These are phyloP conservation scores for Colletotrichum karsti DNA, from an alignment of 2,329 filamentous ascomycete genomes.

Conservation along the genomic window DNA sequence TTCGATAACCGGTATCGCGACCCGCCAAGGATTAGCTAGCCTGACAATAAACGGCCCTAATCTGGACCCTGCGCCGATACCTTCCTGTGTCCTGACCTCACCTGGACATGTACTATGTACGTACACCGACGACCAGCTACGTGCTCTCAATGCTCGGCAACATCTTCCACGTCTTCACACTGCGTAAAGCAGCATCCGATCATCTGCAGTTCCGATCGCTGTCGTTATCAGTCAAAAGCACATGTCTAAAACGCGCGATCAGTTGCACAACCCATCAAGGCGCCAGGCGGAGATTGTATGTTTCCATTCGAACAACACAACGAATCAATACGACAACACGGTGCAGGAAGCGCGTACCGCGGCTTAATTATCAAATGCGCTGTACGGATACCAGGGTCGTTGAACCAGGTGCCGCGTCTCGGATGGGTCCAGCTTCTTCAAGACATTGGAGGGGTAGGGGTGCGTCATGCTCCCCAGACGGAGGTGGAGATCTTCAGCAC, in stretches of 20 bases:
- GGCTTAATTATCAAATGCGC: neutral
- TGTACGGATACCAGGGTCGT: neutral
- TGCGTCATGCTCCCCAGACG: slow-evolving; percentile 25
- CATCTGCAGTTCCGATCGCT: neutral
- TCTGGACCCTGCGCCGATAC: slow-evolving; percentile 16
- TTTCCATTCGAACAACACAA: neutral
- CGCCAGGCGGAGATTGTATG: neutral
- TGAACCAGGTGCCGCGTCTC: slow-evolving; percentile 13
- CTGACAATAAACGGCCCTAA: slow-evolving; percentile 23
- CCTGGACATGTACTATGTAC: neutral
- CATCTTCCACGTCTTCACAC: slow-evolving; percentile 4
- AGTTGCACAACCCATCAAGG: neutral
- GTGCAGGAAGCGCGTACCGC: slow-evolving; percentile 6
- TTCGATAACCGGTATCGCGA: neutral
- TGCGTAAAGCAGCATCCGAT: neutral
- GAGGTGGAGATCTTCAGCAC: neutral
- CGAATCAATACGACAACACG: neutral
- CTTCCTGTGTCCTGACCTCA: neutral
- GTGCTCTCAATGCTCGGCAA: neutral
- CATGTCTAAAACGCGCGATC: neutral
- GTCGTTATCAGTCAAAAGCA: slow-evolving; percentile 1
- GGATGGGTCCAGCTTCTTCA: slow-evolving; percentile 10
- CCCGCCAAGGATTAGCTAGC: slow-evolving; percentile 7
- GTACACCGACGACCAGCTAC: neutral
- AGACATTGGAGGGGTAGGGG: slow-evolving; percentile 11